A percentile compares a stretch with the other conserved stretches of the same genome.
These are phyloP conservation scores for Aspergillus sojae DNA, from an alignment of 2,329 filamentous ascomycete species.

Conservation along the genomic window DNA sequence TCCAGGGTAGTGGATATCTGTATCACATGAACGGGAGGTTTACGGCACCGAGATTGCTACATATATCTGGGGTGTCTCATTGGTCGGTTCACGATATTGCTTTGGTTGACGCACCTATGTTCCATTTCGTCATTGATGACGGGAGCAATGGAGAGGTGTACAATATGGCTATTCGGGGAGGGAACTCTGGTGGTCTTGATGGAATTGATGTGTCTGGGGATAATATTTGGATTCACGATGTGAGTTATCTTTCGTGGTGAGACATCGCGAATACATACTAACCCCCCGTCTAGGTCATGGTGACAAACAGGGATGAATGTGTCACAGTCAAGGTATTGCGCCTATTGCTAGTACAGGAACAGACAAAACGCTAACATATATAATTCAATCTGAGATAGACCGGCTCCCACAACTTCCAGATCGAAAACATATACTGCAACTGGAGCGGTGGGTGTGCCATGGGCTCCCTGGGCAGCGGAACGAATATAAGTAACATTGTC, in stretches of 20 bases:
- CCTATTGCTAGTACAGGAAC: not conserved
- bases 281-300: slow-evolving; percentile 44
- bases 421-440: slow-evolving; percentile 65
- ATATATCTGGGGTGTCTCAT: slow-evolving; percentile 40
- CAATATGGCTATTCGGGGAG: slow-evolving; percentile 59
- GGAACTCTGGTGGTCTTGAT: slow-evolving; percentile 56
- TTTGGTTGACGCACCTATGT: slow-evolving; percentile 53
- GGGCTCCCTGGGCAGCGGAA: slow-evolving; percentile 55
- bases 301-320: slow-evolving; percentile 66
- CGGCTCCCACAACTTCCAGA: slow-evolving; percentile 56
- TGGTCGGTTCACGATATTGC: slow-evolving; percentile 55
- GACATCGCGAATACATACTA: too few relatives aligned
- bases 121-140: slow-evolving; percentile 56
- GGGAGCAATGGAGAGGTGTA: slow-evolving; percentile 57
- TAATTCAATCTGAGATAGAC: slow-evolving; percentile 31
- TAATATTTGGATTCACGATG: slow-evolving; percentile 62
- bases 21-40: slow-evolving; percentile 42
- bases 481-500: slow-evolving; percentile 53
- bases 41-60: too few relatives aligned
- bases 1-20: slow-evolving; percentile 57
- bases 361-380: not conserved
- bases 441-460: slow-evolving; percentile 62
- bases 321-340: slow-evolving; percentile 57
- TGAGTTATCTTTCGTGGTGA: slow-evolving; percentile 15
- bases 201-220: slow-evolving; percentile 58